Evolutionary conservation across 2,329 filamentous ascomycete genomes (phyloP), one percentile per base, ranked within the genome.

Genomic region (Sporothrix mexicana): DNA sequence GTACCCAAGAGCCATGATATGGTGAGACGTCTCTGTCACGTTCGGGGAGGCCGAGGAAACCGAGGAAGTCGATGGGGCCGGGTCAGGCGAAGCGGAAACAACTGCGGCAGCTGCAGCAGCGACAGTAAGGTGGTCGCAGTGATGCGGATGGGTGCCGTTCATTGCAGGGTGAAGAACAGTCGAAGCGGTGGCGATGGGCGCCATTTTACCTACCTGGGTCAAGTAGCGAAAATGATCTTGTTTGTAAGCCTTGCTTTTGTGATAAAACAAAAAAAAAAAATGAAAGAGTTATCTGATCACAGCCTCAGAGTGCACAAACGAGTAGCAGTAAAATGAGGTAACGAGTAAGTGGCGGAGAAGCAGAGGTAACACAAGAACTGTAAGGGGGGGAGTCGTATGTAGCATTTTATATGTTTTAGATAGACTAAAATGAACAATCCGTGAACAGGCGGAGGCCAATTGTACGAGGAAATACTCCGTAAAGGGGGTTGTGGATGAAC

Each of bases 401-500:
- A 3, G 20, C 3, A 13, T 23, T 43, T 62, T 62, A 62, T 62
- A n/a, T 45, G 51, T 23, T 23, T 45, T 45, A 20, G 9, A 5
- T 13, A 45, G 59, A 23, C 23, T n/a, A 36, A 36, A 45, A 15
- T 62, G 59, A 62, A 62, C 59, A 62, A 62, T 25, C 30, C 30
- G 30, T 36, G 30, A 36, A 36, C 30, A 36, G 30, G 30, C 7
- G 5, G 30, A 36, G 30, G 30, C 30, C 30, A 36, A 36, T 36
- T 36, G 30, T 36, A 36, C 30, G 30, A 36, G 30, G 30, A 36
- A 36, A 36, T 36, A 36, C 3, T n/a, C n/a, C n/a, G n/a, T n/a
- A n/a, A n/a, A 36, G 30, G 30, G 30, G 30, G 30, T 36, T 12
- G 17, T 20, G 8, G 12, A 12, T 23, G 59, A 45, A 62, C 59